A percentile compares a stretch with the other conserved stretches of the same genome.
Evolutionary conservation across 441 rosid species (phyloP).

Genomic region (Geranium incanum): DNA sequence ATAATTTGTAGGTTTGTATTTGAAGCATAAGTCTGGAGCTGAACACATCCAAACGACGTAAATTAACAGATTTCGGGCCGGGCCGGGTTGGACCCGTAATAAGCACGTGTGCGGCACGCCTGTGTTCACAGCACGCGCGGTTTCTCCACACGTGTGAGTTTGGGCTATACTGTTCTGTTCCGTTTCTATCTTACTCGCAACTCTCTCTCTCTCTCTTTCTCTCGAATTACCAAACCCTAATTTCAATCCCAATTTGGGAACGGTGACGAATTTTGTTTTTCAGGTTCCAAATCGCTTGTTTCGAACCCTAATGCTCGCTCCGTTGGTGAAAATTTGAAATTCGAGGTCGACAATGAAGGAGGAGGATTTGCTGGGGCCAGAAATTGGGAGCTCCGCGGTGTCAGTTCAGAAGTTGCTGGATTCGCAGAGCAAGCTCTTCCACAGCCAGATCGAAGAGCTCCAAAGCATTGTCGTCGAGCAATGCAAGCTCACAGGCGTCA

Average conservation of each 20-base stretch:
- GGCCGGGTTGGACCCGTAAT: not conserved
- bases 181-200: constrained; percentile 13
- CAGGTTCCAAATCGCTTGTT: constrained; percentile 13
- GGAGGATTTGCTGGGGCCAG: constrained; percentile 41
- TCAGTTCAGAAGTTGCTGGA: constrained; percentile 53
- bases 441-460: constrained; percentile 78
- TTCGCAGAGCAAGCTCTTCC: constrained; percentile 68
- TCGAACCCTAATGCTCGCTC: constrained; percentile 47
- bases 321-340: not conserved
- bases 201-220: constrained; percentile 17
- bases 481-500: constrained; percentile 93
- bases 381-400: constrained; percentile 61
- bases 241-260: constrained; percentile 27
- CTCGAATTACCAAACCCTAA: constrained; percentile 36
- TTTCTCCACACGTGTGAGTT: not conserved
- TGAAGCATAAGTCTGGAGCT: too few species aligned
- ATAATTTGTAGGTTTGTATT: too few species aligned
- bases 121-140: not conserved
- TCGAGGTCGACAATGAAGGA: constrained; percentile 48
- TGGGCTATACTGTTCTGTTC: not conserved
- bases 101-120: not conserved
- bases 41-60: too few species aligned
- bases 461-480: constrained; percentile 71
- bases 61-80: not conserved
- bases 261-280: not conserved